Evolutionary conservation across 352 stramenopile genomes (phyloP), one percentile per base, ranked within the genome.

Genomic region (Phytophthora quininea): DNA sequence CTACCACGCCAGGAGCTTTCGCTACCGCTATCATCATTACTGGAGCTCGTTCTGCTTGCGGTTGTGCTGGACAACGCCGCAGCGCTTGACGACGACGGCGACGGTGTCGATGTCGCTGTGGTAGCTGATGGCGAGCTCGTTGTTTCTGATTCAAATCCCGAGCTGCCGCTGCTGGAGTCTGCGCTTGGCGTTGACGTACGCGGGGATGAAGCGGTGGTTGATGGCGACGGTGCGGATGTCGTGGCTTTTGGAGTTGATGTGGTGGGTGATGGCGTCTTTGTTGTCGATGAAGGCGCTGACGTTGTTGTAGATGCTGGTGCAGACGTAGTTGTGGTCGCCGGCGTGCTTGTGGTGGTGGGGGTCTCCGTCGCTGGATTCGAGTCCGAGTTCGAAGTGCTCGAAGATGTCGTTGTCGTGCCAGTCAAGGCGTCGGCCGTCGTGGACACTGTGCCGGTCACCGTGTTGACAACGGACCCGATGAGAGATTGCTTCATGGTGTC

Each of bases 401-500:
- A 33, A 31, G 42, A 49, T 1, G 30, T 31, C 9, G 37, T 51
- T 29, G 50, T 60, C 4, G 45, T 57, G 55, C 58, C 59, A 43
- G 64, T 61, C 50, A 69, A 49, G 7, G 50, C 15, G 29, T 54
- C 49, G 19, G 48, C 3, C 14, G 66, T 62, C 37, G 62, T 67
- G 11, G 47, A 40, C 50, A 71, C 67, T 2, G 55, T 53, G 15
- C 56, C 62, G 29, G 67, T 60, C n/a, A 57, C 61, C 11, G 55
- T 42, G 45, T 30, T 52, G n/a, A 71, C 66, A 10, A 65, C 53
- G 27, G 59, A 64, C 4, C 45, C 60, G 14, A 73, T 58, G 7
- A 73, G 48, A 10, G 60, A 64, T 59, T 72, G 58, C 48, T 68
- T 63, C 66, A 73, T 73, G 27, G 14, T 43, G 30, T 58, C 45